Base-by-base conservation (phyloP, 768 basidiomycete species). In the Lyophyllum shimeji region DNA sequence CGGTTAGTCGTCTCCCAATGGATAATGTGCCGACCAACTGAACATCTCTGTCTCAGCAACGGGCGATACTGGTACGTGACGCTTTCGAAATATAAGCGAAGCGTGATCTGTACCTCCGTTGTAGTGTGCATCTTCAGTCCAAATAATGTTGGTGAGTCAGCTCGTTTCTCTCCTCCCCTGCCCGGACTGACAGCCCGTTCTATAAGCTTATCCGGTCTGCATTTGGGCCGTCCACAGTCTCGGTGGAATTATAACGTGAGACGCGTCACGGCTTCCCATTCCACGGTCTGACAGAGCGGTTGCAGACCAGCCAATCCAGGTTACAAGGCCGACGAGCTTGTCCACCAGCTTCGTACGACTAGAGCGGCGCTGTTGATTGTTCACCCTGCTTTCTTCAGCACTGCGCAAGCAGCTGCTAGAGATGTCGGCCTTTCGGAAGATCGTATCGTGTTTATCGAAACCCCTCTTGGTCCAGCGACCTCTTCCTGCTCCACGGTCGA, bases 111-210 rank as follows among this genome's bases (percentile, higher is more conserved):
- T 37, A 27, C 39, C 27, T 56, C 20, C 34, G 21, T 5, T 18
- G 20, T 45, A 86, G 86, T 86, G 42, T 83, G 85, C 62, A 61
- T 89, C 34, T 82, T 82, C 67, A 82, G 85, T 59, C 82, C 84
- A 12, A 89, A 89, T 60, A 76, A 85, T 64, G 71, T 82, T 24
- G 85, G 86, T 86, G 51, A 60, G 71, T 60, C 33, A 31, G 21
- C 40, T 46, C 46, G 27, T 40, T 50, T 43, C 23, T 48, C 25
- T 20, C n/a, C 34, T 20, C 18, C 25, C 34, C n/a, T 25, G 13
- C 46, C 42, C 44, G 33, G 12, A 48, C 31, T 12, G 40, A 56
- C 18, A 40, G 29, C 42, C 29, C 50, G 29, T 5, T 45, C n/a
- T 51, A n/a, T n/a, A n/a, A 86, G 85, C 83, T 57, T 87, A 86